Percentiles rank a stretch among this genome's conserved stretches.
These are phyloP conservation scores for Daucus carota DNA, from an alignment of 129 eudicot species.

Conservation along the genomic window DNA sequence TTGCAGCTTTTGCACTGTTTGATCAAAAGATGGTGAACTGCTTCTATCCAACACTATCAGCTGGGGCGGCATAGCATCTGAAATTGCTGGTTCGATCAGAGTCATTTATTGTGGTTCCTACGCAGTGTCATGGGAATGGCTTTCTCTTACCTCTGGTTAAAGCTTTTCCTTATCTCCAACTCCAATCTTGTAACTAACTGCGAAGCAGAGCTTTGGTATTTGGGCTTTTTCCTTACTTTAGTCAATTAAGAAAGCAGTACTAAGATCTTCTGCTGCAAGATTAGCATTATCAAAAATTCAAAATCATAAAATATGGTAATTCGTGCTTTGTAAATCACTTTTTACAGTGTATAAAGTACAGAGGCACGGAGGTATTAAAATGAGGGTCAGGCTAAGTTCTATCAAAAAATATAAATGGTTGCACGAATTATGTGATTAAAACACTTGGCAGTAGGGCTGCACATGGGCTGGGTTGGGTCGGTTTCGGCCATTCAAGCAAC, in stretches of 20 bases:
- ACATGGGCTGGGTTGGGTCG: too few relatives aligned
- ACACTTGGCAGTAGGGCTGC: constrained; percentile 3
- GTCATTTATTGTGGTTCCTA: constrained; percentile 70
- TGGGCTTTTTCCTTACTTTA: neutral
- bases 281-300: too few relatives aligned
- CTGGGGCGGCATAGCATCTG: constrained; percentile 49
- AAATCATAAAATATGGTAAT: too few relatives aligned
- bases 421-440: neutral
- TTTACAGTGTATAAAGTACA: too few relatives aligned
- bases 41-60: constrained; percentile 62
- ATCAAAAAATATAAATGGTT: neutral
- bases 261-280: neutral
- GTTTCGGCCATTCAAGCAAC: too few relatives aligned
- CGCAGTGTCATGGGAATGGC: constrained; percentile 78
- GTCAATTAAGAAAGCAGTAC: neutral
- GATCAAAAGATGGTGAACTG: constrained; percentile 72
- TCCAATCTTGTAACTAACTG: neutral
- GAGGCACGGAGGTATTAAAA: too few relatives aligned
- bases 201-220: neutral
- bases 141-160: constrained; percentile 38
- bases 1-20: constrained; percentile 56
- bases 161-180: neutral
- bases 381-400: neutral
- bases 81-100: constrained; percentile 47
- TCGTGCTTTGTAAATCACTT: too few relatives aligned